Evolutionary conservation across 108 stramenopile genomes (phyloP).

Genomic region (Phaeodactylum tricornutum): DNA sequence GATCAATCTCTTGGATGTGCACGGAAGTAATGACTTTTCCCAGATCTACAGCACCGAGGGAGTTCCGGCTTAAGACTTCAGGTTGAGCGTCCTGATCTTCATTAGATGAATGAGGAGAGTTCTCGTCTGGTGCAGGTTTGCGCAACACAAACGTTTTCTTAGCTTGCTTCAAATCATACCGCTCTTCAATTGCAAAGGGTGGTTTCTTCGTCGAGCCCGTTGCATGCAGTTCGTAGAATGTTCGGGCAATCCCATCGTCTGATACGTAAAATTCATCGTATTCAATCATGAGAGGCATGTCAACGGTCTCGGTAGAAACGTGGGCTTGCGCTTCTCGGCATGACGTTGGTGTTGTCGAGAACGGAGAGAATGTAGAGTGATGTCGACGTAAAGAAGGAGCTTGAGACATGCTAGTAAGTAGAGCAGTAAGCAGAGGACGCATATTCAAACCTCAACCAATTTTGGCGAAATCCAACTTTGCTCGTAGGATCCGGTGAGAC

Average conservation of each 20-base stretch:
- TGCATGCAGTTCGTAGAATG: constrained; percentile 24
- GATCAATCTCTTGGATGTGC: constrained; percentile 46
- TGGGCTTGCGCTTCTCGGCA: too few relatives aligned
- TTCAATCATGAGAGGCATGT: constrained; percentile 24
- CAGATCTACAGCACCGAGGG: not conserved
- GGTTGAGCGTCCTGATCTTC: not conserved
- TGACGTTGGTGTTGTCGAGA: too few relatives aligned
- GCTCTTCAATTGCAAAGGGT: constrained; percentile 29
- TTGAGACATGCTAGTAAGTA: too few relatives aligned
- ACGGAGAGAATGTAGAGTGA: too few relatives aligned
- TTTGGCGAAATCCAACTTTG: too few relatives aligned
- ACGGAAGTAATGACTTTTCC: constrained; percentile 1
- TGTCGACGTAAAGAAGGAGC: too few relatives aligned
- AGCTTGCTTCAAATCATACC: constrained; percentile 31
- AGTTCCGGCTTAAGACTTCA: not conserved
- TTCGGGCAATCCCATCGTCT: constrained; percentile 35
- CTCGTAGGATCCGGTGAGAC: too few relatives aligned
- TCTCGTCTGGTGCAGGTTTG: not conserved
- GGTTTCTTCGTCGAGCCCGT: not conserved
- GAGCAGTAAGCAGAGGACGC: too few relatives aligned
- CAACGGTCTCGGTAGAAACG: too few relatives aligned
- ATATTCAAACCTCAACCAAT: too few relatives aligned
- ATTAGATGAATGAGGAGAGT: not conserved
- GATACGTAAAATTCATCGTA: constrained; percentile 42
- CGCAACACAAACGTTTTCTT: constrained; percentile 31